phyloP scores from a whole-genome alignment of 2,329 filamentous ascomycete genomes.

The Calonectria montana region DNA sequence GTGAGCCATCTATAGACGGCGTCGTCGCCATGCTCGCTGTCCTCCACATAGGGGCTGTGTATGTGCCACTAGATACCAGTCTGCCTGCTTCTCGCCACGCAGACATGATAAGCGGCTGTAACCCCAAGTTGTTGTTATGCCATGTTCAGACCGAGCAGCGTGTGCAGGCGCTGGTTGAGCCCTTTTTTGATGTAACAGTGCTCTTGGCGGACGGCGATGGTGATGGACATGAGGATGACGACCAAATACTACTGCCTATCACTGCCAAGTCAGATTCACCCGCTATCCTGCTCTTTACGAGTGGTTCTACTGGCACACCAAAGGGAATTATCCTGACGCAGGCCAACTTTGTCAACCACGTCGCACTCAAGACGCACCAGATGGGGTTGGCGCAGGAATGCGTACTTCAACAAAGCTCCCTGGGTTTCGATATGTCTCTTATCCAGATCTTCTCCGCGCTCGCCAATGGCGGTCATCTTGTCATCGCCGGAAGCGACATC shows the following conservation, averaged over 20 bases:
- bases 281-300: conserved; percentile 49
- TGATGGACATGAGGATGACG: too few relatives aligned
- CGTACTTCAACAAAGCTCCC: conserved; percentile 54
- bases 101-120: conserved; percentile 43
- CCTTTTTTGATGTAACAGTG: too few relatives aligned
- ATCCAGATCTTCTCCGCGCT: conserved; percentile 51
- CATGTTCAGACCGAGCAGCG: neutral
- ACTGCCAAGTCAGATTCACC: conserved; percentile 9
- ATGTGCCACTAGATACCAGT: conserved; percentile 54
- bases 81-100: conserved; percentile 43
- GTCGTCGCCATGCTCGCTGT: conserved; percentile 55
- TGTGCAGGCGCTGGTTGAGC: too few relatives aligned
- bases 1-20: conserved; percentile 49
- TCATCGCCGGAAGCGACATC: conserved; percentile 44
- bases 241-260: neutral
- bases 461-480: conserved; percentile 49
- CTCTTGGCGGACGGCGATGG: too few relatives aligned
- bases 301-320: conserved; percentile 48
- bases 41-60: conserved; percentile 49
- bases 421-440: conserved; percentile 55
- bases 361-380: conserved; percentile 36
- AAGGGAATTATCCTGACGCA: conserved; percentile 55
- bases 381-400: conserved; percentile 37
- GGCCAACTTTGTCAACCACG: conserved; percentile 42
- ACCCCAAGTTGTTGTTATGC: conserved; percentile 43